Evolutionary conservation across 2,329 filamentous ascomycete species (phyloP).

Genomic region (Whalleya microplaca): DNA sequence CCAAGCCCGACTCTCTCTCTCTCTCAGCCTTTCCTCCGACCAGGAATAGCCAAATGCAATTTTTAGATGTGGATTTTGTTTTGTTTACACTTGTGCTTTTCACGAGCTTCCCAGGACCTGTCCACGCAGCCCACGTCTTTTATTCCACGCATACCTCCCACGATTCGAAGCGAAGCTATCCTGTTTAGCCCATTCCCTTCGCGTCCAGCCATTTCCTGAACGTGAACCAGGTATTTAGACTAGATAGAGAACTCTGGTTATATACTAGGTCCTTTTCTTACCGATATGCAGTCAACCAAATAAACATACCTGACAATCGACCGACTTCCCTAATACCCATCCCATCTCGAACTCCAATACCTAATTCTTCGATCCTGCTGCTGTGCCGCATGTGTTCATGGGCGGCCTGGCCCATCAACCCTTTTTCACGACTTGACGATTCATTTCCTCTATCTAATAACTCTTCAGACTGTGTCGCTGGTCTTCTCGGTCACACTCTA

Average conservation of each 20-base stretch:
- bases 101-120: background rate
- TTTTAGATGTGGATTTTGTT: background rate
- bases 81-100: background rate
- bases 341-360: background rate
- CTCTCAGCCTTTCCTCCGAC: background rate
- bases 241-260: background rate
- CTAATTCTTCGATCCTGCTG: slow-evolving; percentile 2
- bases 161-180: background rate
- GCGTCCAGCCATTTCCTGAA: background rate
- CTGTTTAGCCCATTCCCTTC: background rate
- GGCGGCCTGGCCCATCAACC: background rate
- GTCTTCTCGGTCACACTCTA: slow-evolving; percentile 1
- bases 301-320: background rate
- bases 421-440: background rate
- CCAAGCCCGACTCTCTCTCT: background rate
- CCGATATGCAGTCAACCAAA: background rate
- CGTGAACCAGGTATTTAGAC: background rate
- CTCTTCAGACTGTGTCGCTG: background rate
- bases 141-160: background rate
- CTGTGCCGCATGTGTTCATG: slow-evolving; percentile 3
- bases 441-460: slow-evolving; percentile 1
- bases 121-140: background rate
- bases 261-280: background rate
- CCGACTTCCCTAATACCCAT: slow-evolving; percentile 3
- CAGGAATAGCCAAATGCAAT: slow-evolving; percentile 5